Base-by-base conservation (phyloP, 83 land plant species). In the Picea mariana region DNA sequence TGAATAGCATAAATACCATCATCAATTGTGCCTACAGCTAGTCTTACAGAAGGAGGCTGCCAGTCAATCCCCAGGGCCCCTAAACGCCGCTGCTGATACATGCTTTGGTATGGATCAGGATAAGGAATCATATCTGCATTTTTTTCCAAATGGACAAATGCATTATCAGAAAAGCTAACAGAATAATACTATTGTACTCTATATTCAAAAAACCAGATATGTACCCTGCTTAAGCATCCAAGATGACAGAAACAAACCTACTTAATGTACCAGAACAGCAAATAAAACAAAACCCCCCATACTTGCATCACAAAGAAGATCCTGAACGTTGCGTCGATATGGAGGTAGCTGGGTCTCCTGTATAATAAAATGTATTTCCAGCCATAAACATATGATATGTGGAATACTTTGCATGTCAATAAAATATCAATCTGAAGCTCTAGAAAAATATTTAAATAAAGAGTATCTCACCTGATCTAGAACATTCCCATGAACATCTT, bases 261-360 rank as follows among this genome's bases (percentile, higher is more conserved):
- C 62, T 59, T 78, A 78, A 6, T 27, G 9, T 26, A 78, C 17
- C 24, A 81, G 82, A 81, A 47, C 72, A 69, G 23, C 6, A 31
- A 78, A 44, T 40, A 34, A 59, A 26, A 52, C 63, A 64, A 81
- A 82, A 80, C 59, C 31, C 20, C 62, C 62, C 86, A 59, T 88
- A 97, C 99, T 83, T 85, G 93, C 87, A 91, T 95, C 98, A 89
- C 98, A 97, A 55, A 97, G 92, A 26, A 95, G 92, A 85, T 97
- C 99, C 65, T 93, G 93, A 40, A 93, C 81, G 73, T 97, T 97
- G 83, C 99, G 84, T 79, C 90, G 84, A 79, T 95, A 90, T 64
- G 98, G 95, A n/a, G 89, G 79, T 69, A 92, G 90, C 80, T 97
- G 98, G 9, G 99, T 95, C 79, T 97, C 99, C 99, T 97, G 87